A percentile compares a stretch with the other conserved stretches of the same genome.
Conservation (phyloP, 768 basidiomycete species). For the Lactarius pseudohatsudake region DNA sequence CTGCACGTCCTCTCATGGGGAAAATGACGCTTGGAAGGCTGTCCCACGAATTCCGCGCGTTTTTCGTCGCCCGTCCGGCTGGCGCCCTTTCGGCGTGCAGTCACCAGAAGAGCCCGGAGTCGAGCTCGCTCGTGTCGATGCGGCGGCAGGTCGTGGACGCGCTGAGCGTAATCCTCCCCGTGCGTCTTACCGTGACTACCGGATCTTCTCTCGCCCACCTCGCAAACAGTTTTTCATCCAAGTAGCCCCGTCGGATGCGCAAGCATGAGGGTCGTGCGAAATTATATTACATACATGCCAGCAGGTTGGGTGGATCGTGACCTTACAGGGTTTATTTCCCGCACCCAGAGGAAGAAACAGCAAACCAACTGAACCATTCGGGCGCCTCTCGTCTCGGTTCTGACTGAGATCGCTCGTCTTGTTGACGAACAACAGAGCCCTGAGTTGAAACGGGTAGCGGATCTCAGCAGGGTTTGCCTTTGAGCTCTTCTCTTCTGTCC, state of each 20-base stretch:
- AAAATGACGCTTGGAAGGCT: constrained; percentile 52
- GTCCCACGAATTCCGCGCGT: constrained; percentile 42
- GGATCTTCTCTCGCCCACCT: background rate
- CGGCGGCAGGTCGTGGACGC: constrained; percentile 52
- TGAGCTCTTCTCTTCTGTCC: constrained; percentile 11
- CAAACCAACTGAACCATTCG: constrained; percentile 23
- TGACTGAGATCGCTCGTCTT: constrained; percentile 20
- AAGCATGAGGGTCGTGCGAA: constrained; percentile 37
- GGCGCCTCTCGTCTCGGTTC: constrained; percentile 13
- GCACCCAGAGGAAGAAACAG: constrained; percentile 24
- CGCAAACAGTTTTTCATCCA: constrained; percentile 38
- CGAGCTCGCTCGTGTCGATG: constrained; percentile 38
- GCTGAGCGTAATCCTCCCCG: constrained; percentile 49
- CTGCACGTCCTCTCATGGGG: constrained; percentile 40
- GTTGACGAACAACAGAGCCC: constrained; percentile 17
- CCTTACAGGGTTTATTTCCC: constrained; percentile 3
- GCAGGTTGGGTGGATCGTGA: constrained; percentile 35
- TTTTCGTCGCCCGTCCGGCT: constrained; percentile 48
- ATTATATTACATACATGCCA: constrained; percentile 37
- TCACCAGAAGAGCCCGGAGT: constrained; percentile 33
- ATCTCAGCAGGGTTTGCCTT: constrained; percentile 28
- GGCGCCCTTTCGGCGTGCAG: constrained; percentile 45
- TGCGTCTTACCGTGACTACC: constrained; percentile 31
- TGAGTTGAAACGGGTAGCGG: constrained; percentile 11
- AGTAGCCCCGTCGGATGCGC: constrained; percentile 32